Evolutionary conservation across 164 flowering plant genomes (phyloP).

Genomic region (Sextonia rubra): DNA sequence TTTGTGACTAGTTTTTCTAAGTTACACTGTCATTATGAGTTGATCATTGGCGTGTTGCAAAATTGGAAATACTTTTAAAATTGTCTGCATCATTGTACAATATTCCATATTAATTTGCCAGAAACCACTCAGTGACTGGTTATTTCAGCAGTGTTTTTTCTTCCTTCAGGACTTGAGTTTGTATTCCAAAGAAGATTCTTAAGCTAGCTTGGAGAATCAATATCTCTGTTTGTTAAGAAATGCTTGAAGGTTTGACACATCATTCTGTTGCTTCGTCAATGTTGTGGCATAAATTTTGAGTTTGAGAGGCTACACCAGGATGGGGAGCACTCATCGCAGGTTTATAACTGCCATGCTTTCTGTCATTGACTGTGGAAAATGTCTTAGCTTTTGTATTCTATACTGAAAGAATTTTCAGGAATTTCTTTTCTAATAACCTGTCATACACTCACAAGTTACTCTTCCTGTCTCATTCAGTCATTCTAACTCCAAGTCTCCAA

Average conservation of each 20-base stretch:
- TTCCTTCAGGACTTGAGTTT: too few species aligned
- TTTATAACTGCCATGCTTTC: constrained; percentile 5
- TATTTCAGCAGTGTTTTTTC: too few species aligned
- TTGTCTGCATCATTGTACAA: too few species aligned
- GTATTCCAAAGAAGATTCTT: too few species aligned
- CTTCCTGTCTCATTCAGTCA: neutral
- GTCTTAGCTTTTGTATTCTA: neutral
- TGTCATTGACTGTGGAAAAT: neutral
- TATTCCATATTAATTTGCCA: too few species aligned
- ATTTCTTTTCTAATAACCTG: neutral
- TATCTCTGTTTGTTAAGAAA: constrained; percentile 4
- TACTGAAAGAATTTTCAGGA: neutral
- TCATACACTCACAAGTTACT: neutral
- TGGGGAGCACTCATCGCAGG: constrained; percentile 60
- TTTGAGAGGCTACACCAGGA: constrained; percentile 22
- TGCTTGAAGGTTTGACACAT: constrained; percentile 2
- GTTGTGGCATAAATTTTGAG: constrained; percentile 19
- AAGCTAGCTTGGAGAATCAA: too few species aligned
- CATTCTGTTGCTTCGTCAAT: constrained; percentile 4
- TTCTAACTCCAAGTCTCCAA: neutral
- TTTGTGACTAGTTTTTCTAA: too few species aligned
- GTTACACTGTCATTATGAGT: too few species aligned
- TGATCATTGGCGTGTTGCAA: too few species aligned
- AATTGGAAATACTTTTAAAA: too few species aligned
- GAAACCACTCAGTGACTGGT: too few species aligned